Evolutionary conservation across 2,329 filamentous ascomycete genomes (phyloP).

Genomic region (Ophiostoma angusticollis): DNA sequence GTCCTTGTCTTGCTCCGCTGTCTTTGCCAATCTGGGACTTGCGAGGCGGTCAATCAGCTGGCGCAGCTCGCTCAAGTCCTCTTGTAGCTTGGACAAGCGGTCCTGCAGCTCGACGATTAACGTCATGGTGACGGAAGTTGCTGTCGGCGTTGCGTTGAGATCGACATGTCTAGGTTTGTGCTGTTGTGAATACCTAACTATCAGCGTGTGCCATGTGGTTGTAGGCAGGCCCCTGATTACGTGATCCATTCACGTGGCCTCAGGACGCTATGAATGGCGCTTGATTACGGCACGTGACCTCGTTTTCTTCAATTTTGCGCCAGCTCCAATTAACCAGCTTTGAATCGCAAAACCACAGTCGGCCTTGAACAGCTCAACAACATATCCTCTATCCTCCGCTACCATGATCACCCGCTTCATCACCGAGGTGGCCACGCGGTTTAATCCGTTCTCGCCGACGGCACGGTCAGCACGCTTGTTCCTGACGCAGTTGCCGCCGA

Average conservation of each 20-base stretch:
- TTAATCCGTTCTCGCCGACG: constrained; percentile 78
- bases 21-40: constrained; percentile 16
- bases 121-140: constrained; percentile 14
- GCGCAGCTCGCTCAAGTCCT: constrained; percentile 43
- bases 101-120: constrained; percentile 50
- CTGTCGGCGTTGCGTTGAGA: neutral
- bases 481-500: constrained; percentile 70
- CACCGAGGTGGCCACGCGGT: constrained; percentile 70
- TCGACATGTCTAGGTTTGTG: too few species aligned
- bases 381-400: constrained; percentile 4
- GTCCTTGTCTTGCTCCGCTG: constrained; percentile 27
- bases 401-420: constrained; percentile 77
- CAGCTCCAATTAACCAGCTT: too few species aligned
- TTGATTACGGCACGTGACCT: too few species aligned
- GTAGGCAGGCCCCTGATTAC: too few species aligned
- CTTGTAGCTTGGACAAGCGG: constrained; percentile 47
- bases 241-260: too few species aligned
- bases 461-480: constrained; percentile 79
- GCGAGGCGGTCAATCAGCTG: constrained; percentile 48
- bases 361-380: neutral
- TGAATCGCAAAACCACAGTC: neutral
- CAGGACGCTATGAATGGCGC: too few species aligned
- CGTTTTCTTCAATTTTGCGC: too few species aligned
- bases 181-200: too few species aligned
- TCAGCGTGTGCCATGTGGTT: too few species aligned